A percentile compares a stretch with the other conserved stretches of the same genome.
phyloP scores from a whole-genome alignment of 140 eudicot genomes.

The Stevia rebaudiana region DNA sequence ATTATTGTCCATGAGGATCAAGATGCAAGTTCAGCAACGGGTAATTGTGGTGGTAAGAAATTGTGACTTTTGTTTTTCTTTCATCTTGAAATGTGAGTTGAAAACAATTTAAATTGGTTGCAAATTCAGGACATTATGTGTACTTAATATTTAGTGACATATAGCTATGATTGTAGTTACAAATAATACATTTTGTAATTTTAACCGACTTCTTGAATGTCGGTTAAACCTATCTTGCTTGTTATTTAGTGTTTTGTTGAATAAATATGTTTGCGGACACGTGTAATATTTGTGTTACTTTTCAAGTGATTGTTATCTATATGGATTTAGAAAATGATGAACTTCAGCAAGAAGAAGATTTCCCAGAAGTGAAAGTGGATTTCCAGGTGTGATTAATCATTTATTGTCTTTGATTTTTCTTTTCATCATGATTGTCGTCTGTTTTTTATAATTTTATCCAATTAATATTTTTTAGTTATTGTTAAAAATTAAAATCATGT shows the following conservation, averaged over 20 bases:
- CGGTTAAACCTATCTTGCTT: background rate
- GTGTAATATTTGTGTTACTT: background rate
- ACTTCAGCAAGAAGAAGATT: conserved; percentile 63
- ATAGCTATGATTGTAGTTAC: background rate
- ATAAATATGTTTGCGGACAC: background rate
- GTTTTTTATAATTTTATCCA: background rate
- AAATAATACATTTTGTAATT: no score
- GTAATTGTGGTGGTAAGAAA: conserved; percentile 22
- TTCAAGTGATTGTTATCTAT: conserved; percentile 8
- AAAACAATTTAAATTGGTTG: background rate
- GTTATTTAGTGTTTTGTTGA: background rate
- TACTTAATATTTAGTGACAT: conserved; percentile 1
- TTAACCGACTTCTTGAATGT: background rate
- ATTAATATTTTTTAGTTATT: conserved; percentile 5
- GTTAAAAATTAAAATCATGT: conserved; percentile 10
- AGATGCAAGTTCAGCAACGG: conserved; percentile 17
- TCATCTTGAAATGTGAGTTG: background rate
- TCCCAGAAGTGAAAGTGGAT: conserved; percentile 73
- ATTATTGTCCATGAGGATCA: conserved; percentile 28
- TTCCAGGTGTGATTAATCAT: conserved; percentile 53
- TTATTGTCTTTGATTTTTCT: conserved; percentile 3
- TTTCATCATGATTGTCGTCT: background rate
- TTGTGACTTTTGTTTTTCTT: background rate
- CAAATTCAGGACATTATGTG: background rate
- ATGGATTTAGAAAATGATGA: conserved; percentile 41